phyloP scores from a whole-genome alignment of 192 early-diverging fungal genomes.

The Obelidium mucronatum region DNA sequence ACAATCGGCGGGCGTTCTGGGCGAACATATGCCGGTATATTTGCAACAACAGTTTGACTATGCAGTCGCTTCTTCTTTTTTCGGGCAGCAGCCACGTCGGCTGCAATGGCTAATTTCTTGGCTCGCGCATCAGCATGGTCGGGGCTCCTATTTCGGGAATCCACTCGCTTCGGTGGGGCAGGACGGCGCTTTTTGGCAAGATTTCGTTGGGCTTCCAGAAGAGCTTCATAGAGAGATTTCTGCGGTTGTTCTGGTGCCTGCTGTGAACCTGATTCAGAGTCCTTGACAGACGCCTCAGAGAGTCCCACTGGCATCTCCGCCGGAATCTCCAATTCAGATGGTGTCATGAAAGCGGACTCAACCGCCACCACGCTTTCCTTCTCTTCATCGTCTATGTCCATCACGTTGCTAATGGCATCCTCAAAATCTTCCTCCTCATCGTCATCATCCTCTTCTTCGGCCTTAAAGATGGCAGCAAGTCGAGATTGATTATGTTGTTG shows the following conservation, averaged over 20 bases:
- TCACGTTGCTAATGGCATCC: background rate
- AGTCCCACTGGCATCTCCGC: background rate
- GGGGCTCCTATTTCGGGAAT: background rate
- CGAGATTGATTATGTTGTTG: conserved; percentile 5
- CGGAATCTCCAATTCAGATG: background rate
- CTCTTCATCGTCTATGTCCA: conserved; percentile 22
- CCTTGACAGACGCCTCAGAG: background rate
- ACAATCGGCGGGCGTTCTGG: conserved; percentile 12
- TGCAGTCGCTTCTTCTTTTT: conserved; percentile 30
- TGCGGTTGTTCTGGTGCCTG: too few relatives aligned
- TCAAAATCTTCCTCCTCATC: conserved; percentile 23
- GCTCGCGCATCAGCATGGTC: background rate
- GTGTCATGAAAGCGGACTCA: background rate
- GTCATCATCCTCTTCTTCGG: conserved; percentile 15
- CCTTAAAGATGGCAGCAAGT: conserved; percentile 7
- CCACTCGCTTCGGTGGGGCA: background rate
- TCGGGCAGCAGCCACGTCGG: background rate
- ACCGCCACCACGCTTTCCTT: conserved; percentile 4
- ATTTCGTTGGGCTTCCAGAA: conserved; percentile 28
- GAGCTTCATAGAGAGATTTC: conserved; percentile 31
- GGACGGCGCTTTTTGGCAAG: background rate
- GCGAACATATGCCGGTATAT: conserved; percentile 5
- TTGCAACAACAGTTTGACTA: background rate
- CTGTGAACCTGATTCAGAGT: background rate
- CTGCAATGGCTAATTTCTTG: background rate